Conservation (phyloP, 2,329 filamentous ascomycete species). For the Diplocarpon rosae region DNA sequence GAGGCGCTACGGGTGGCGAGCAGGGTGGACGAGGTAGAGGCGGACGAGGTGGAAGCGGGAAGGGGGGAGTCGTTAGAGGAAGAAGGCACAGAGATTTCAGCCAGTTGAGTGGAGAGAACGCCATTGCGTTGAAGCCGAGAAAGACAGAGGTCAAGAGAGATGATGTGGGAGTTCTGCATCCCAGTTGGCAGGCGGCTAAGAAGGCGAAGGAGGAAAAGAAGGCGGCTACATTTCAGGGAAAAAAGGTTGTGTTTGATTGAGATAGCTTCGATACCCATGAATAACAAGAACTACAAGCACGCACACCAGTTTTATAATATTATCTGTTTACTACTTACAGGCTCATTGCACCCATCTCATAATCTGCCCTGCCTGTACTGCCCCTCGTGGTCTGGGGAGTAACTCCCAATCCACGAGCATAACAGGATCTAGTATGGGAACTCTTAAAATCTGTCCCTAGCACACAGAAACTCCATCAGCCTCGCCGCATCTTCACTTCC, state of each 20-base stretch:
- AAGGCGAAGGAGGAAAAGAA: constrained; percentile 46
- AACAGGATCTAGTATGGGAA: neutral
- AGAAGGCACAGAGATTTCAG: constrained; percentile 9
- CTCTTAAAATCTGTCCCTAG: neutral
- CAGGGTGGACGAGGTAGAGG: constrained; percentile 4
- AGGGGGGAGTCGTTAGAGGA: neutral
- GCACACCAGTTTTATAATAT: neutral
- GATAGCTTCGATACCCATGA: constrained; percentile 10
- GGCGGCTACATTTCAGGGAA: constrained; percentile 42
- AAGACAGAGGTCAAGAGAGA: constrained; percentile 32
- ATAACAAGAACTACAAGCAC: neutral
- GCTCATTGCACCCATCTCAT: too few species aligned
- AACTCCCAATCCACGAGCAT: neutral
- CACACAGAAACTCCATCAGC: neutral
- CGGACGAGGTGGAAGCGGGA: constrained; percentile 2
- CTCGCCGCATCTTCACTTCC: neutral
- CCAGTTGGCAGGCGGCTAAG: constrained; percentile 48
- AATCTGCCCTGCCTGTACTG: too few species aligned
- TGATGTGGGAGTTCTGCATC: constrained; percentile 44
- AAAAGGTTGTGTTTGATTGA: constrained; percentile 48
- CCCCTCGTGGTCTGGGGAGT: too few species aligned
- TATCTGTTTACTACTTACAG: too few species aligned
- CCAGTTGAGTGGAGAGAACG: constrained; percentile 22
- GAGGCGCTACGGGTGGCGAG: constrained; percentile 34
- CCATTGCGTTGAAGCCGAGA: constrained; percentile 20